Evolutionary conservation across 1,284 basidiomycete species (phyloP).

Genomic region (Agroathelia rolfsii): DNA sequence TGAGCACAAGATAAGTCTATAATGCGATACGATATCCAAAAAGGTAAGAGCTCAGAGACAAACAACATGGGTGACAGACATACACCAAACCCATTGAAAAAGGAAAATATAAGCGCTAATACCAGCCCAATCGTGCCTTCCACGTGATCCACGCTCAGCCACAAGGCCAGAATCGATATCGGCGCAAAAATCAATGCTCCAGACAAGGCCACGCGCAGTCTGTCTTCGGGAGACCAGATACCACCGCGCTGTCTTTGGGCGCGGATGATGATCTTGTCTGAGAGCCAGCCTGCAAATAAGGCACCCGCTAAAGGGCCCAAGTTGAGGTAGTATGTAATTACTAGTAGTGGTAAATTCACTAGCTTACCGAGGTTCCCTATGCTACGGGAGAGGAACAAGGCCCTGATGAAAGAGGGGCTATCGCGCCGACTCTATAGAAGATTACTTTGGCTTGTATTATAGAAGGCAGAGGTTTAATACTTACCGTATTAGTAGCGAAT

Average conservation of each 20-base stretch:
- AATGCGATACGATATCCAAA: not conserved
- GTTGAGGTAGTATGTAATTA: too few species aligned
- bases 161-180: conserved; percentile 17
- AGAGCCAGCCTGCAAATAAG: conserved; percentile 28
- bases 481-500: too few species aligned
- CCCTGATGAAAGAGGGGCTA: too few species aligned
- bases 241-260: conserved; percentile 28
- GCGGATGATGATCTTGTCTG: conserved; percentile 27
- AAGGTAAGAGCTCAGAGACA: not conserved
- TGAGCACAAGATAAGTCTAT: conserved; percentile 16
- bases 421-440: too few species aligned
- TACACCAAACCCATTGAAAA: conserved; percentile 27
- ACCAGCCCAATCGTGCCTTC: conserved; percentile 14
- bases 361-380: too few species aligned
- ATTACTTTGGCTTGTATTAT: too few species aligned
- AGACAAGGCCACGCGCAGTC: conserved; percentile 26
- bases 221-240: conserved; percentile 30
- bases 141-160: conserved; percentile 14
- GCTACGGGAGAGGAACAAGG: too few species aligned
- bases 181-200: conserved; percentile 26
- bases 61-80: conserved; percentile 2
- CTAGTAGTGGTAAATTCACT: too few species aligned
- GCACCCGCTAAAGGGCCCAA: conserved; percentile 20
- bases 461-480: too few species aligned
- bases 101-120: conserved; percentile 23